Percentiles rank a stretch among this genome's conserved stretches.
phyloP scores from a whole-genome alignment of 2,329 filamentous ascomycete species.

The Neurospora sp. region DNA sequence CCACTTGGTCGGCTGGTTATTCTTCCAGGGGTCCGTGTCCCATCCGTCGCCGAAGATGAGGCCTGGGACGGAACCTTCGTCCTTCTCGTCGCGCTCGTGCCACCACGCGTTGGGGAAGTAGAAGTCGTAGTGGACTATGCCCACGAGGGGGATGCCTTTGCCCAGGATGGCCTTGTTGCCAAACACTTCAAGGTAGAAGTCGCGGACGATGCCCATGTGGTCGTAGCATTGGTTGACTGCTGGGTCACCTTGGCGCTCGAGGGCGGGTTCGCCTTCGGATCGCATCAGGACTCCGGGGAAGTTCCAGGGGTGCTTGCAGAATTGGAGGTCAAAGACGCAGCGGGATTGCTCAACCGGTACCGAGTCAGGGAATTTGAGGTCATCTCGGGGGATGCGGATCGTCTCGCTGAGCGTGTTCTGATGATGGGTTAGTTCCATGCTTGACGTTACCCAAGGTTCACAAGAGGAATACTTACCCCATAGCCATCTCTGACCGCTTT shows the following conservation, averaged over 20 bases:
- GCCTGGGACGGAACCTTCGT: background rate
- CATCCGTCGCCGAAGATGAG: background rate
- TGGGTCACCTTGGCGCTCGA: background rate
- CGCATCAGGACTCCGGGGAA: background rate
- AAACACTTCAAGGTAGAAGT: background rate
- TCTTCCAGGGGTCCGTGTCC: background rate
- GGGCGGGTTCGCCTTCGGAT: background rate
- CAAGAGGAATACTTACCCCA: background rate
- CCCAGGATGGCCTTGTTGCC: background rate
- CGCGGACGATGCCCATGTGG: background rate
- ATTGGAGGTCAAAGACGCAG: background rate
- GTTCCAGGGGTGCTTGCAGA: background rate
- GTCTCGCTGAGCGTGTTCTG: background rate
- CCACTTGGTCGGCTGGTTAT: background rate
- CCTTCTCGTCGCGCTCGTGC: background rate
- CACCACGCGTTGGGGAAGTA: background rate
- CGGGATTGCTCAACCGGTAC: background rate
- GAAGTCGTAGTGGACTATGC: background rate
- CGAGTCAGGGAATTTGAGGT: background rate
- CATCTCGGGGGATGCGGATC: background rate
- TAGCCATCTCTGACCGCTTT: background rate
- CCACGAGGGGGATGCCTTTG: background rate
- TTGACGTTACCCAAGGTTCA: background rate
- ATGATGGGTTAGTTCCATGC: background rate
- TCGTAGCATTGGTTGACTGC: background rate